A percentile compares a stretch with the other conserved stretches of the same genome.
phyloP scores from a whole-genome alignment of 129 eudicot species.

The Tanacetum coccineum region DNA sequence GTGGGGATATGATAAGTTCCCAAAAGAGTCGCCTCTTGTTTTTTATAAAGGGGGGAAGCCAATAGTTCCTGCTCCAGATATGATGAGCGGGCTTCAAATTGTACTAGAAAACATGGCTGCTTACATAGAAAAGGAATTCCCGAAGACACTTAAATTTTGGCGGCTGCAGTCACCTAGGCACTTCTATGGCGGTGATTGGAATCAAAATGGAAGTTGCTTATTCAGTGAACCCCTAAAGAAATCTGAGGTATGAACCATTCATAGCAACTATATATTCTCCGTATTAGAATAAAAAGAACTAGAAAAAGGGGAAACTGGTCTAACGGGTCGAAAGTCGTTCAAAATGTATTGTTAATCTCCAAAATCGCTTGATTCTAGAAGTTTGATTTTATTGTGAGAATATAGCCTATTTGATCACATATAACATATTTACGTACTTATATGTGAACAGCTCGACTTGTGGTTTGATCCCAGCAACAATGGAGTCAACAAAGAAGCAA shows the following conservation, averaged over 20 bases:
- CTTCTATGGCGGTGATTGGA: constrained; percentile 95
- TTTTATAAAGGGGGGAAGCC: constrained; percentile 69
- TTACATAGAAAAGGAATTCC: constrained; percentile 53
- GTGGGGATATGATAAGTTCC: constrained; percentile 92
- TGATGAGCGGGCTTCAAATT: constrained; percentile 62
- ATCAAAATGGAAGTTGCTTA: constrained; percentile 93
- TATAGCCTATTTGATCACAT: too few species aligned
- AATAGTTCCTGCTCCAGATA: constrained; percentile 59
- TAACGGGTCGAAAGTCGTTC: too few species aligned
- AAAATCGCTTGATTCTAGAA: too few species aligned
- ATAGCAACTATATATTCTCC: background rate
- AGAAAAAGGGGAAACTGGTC: too few species aligned
- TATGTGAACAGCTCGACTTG: constrained; percentile 70
- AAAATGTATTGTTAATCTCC: too few species aligned
- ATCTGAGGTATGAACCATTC: constrained; percentile 50
- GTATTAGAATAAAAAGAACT: background rate
- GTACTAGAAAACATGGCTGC: constrained; percentile 69
- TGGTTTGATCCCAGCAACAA: constrained; percentile 93
- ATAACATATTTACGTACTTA: constrained; percentile 23
- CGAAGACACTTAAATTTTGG: constrained; percentile 73
- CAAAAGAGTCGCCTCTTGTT: constrained; percentile 77
- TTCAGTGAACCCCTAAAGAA: constrained; percentile 68
- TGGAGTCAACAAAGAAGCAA: constrained; percentile 95
- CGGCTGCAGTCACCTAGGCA: constrained; percentile 92
- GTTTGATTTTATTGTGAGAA: too few species aligned